These are phyloP conservation scores for Aspergillus sp. DNA, from an alignment of 2,329 filamentous ascomycete genomes.

Conservation along the genomic window DNA sequence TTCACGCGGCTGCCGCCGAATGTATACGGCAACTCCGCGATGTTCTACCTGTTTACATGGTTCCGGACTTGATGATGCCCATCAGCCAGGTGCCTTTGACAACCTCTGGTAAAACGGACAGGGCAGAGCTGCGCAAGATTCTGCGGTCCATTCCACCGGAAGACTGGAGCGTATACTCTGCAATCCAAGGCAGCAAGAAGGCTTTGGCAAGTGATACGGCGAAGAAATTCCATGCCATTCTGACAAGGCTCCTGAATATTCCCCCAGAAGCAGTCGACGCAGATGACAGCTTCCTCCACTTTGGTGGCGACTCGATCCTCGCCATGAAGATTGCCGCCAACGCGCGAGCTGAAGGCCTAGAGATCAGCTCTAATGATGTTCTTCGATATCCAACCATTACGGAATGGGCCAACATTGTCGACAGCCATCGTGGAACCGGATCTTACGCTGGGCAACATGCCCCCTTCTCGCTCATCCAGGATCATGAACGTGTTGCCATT, in stretches of 20 bases:
- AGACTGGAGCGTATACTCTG: not conserved
- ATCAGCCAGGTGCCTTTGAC: constrained; percentile 2
- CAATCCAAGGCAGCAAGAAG: not conserved
- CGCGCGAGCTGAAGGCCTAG: not conserved
- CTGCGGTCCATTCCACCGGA: not conserved
- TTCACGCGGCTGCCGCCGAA: not conserved
- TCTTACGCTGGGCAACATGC: not conserved
- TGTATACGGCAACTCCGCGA: not conserved
- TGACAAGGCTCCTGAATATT: constrained; percentile 13
- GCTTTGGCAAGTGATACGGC: not conserved
- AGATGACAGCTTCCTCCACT: constrained; percentile 22
- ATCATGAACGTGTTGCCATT: not conserved
- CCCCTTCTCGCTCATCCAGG: constrained; percentile 1
- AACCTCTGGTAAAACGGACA: constrained; percentile 3
- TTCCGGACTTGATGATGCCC: constrained; percentile 3
- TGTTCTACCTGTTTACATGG: constrained; percentile 3
- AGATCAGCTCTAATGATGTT: not conserved
- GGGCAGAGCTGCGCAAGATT: constrained; percentile 1
- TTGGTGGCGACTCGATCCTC: constrained; percentile 25
- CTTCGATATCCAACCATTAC: not conserved
- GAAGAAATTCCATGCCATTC: not conserved
- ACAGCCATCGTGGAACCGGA: not conserved
- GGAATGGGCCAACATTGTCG: not conserved
- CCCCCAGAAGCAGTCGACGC: constrained; percentile 6
- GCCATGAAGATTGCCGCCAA: constrained; percentile 9